Evolutionary conservation across 192 early-diverging fungal genomes (phyloP).

Genomic region (Oehlia diaphana): DNA sequence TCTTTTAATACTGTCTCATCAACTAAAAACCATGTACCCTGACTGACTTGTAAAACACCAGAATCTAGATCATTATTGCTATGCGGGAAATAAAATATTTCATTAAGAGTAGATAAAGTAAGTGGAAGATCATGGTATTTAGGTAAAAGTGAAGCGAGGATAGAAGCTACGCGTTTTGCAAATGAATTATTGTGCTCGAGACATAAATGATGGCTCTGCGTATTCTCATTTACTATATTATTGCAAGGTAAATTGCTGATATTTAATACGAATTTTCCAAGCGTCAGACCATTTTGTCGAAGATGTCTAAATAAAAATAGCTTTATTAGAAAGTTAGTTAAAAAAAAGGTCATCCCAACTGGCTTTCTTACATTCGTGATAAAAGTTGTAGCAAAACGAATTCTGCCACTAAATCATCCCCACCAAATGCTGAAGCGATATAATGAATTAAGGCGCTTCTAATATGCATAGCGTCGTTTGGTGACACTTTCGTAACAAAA

Average conservation of each 20-base stretch:
- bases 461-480: conserved; percentile 9
- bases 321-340: not conserved
- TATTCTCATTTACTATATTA: not conserved
- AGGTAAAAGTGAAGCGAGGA: conserved; percentile 53
- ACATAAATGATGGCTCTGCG: not conserved
- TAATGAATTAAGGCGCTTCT: conserved; percentile 50
- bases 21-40: conserved; percentile 59
- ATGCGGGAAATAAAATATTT: conserved; percentile 54
- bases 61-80: conserved; percentile 59
- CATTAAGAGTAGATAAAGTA: conserved; percentile 61
- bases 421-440: conserved; percentile 58
- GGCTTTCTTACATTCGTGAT: conserved; percentile 53
- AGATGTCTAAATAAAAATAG: conserved; percentile 35
- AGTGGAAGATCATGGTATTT: conserved; percentile 62
- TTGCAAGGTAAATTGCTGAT: conserved; percentile 51
- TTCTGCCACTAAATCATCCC: conserved; percentile 67
- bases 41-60: conserved; percentile 64
- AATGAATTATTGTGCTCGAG: conserved; percentile 23
- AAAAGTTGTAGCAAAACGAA: conserved; percentile 69
- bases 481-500: not conserved
- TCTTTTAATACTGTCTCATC: conserved; percentile 74
- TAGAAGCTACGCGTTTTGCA: conserved; percentile 36
- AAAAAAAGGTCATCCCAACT: not conserved
- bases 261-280: conserved; percentile 73
- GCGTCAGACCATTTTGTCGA: conserved; percentile 46